Evolutionary conservation across 768 basidiomycete species (phyloP), one percentile per base, ranked within the genome.

Genomic region (Auriscalpium vulgare): DNA sequence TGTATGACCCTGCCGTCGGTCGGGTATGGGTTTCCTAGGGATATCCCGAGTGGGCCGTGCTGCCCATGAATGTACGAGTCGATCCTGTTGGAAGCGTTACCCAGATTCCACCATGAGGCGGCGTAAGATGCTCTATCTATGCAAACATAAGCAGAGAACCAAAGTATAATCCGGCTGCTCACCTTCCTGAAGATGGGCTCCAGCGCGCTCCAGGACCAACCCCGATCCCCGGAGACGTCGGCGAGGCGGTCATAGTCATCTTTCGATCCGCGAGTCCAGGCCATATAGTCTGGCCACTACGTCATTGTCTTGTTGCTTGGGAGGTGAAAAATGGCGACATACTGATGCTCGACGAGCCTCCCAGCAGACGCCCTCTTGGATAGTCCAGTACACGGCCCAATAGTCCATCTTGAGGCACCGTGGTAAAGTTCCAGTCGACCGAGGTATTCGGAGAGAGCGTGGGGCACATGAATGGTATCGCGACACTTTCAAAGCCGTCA

Each of bases 41-140:
- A 48, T n/a, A 56, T 35, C 10, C 69, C 72, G 59, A 72, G 66
- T 5, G 19, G 62, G 6, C 77, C 76, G 4, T 56, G 59, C 29
- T 60, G 64, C 36, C 72, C 70, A 60, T 77, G 76, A 16, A 70
- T 56, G 9, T 67, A 59, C 2, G 75, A 74, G 40, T 69, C 60
- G 47, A 67, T 73, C 64, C 76, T 63, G 10, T 69, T 71, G 13
- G 68, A 62, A 13, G 69, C 70, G 61, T 75, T 61, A 73, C 23
- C 23, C 23, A 2, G 23, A 29, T 71, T 29, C 65, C 62, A 55
- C 76, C 73, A 19, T 67, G 68, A 0, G 76, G 74, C 11, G 67
- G 57, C 3, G 69, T 67, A 36, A 70, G 65, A 51, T 68, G 69
- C 60, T 76, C 75, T 37, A 50, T 36, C 34, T 14, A n/a, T 19